These are phyloP conservation scores for Abrus pulchellus DNA, from an alignment of 306 rosid species.

Conservation along the genomic window DNA sequence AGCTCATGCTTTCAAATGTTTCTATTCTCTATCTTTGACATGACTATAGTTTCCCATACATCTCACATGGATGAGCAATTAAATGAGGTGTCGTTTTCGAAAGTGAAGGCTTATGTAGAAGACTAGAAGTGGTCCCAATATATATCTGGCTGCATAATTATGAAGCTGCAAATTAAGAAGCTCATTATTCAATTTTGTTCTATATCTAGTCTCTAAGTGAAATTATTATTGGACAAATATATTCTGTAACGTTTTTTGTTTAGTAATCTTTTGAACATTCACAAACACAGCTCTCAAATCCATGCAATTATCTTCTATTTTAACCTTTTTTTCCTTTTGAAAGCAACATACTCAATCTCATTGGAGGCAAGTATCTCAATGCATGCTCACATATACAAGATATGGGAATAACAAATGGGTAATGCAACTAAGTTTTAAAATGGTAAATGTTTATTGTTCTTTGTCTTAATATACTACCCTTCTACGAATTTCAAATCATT, in stretches of 20 bases:
- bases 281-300: constrained; percentile 29
- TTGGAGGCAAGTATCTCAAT: constrained; percentile 1
- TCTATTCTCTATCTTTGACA: constrained; percentile 53
- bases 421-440: background rate
- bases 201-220: constrained; percentile 16
- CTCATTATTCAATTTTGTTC: constrained; percentile 20
- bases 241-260: background rate
- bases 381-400: constrained; percentile 22
- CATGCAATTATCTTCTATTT: constrained; percentile 7
- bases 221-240: background rate
- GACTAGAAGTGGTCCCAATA: constrained; percentile 57
- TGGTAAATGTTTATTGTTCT: background rate
- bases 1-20: constrained; percentile 51
- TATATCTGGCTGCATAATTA: constrained; percentile 12
- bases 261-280: constrained; percentile 29
- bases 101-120: constrained; percentile 37
- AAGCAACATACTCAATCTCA: constrained; percentile 23
- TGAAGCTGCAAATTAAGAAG: constrained; percentile 11
- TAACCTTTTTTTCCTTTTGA: constrained; percentile 3
- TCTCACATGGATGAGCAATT: constrained; percentile 42
- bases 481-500: constrained; percentile 29
- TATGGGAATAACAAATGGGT: constrained; percentile 31
- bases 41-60: constrained; percentile 37
- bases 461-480: constrained; percentile 2
- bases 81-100: constrained; percentile 53